These are phyloP conservation scores for Alloascoidea africana DNA, from an alignment of 805 yeast genomes.

Conservation along the genomic window DNA sequence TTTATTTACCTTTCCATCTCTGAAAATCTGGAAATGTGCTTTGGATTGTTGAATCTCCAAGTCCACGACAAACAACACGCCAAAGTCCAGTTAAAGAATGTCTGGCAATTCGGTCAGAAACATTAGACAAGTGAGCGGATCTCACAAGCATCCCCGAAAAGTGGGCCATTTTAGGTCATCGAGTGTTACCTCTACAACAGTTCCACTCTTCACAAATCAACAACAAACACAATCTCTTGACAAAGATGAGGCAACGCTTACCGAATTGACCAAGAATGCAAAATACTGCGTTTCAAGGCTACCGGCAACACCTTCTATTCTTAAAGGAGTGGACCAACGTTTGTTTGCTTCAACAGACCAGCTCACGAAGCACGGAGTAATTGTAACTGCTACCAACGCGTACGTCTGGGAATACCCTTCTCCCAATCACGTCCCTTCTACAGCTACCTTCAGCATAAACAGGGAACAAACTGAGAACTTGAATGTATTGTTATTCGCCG, in stretches of 20 bases:
- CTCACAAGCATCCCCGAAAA: background rate
- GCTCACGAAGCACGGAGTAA: conserved; percentile 31
- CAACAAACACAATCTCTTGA: conserved; percentile 4
- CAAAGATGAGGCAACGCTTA: conserved; percentile 9
- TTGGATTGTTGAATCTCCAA: too few species aligned
- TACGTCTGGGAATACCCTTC: conserved; percentile 59
- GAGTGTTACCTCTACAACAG: background rate
- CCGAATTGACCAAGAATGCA: conserved; percentile 42
- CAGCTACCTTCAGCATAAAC: conserved; percentile 29
- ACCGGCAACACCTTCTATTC: conserved; percentile 37
- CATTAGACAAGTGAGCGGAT: background rate
- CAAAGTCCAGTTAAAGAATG: too few species aligned
- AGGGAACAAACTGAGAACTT: conserved; percentile 8
- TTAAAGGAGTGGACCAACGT: conserved; percentile 9
- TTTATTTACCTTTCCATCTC: too few species aligned
- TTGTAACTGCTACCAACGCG: conserved; percentile 32
- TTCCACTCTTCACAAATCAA: background rate
- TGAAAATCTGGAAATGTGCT: too few species aligned
- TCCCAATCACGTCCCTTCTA: conserved; percentile 41
- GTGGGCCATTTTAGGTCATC: conserved; percentile 5
- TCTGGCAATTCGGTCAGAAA: background rate
- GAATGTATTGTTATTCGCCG: conserved; percentile 24
- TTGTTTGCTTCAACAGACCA: conserved; percentile 31
- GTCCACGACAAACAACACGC: too few species aligned
- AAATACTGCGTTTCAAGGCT: conserved; percentile 41